These are phyloP conservation scores for Trametes versicolor DNA, from an alignment of 1,284 basidiomycete genomes.

Conservation along the genomic window DNA sequence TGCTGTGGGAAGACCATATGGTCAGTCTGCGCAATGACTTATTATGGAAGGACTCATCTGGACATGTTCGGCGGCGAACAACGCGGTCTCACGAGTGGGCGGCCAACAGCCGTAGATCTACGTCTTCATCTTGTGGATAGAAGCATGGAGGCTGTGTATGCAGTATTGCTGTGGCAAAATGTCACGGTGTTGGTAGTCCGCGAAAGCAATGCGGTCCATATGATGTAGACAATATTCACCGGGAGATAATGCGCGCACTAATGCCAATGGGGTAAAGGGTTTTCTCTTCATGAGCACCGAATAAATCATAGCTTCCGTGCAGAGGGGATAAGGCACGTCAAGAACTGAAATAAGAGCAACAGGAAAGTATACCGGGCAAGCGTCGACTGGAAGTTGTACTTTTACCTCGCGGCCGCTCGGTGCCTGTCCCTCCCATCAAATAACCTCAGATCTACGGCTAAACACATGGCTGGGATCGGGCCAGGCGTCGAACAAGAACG, in stretches of 20 bases:
- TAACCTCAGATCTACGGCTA: neutral
- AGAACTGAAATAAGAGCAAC: too few species aligned
- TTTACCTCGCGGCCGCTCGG: too few species aligned
- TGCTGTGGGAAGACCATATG: neutral
- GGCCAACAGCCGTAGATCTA: neutral
- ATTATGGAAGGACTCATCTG: neutral
- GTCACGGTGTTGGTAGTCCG: neutral
- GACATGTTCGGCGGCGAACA: neutral
- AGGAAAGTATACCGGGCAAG: too few species aligned
- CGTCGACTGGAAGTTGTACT: too few species aligned
- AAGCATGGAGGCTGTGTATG: neutral
- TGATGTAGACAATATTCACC: too few species aligned
- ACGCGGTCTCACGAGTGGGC: neutral
- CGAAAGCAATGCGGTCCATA: too few species aligned
- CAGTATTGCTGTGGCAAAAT: neutral
- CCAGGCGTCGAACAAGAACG: conserved; percentile 6
- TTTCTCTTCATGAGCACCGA: too few species aligned
- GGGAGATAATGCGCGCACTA: too few species aligned
- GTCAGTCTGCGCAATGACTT: neutral
- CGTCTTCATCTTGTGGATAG: neutral
- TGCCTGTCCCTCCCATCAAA: neutral
- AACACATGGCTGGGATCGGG: neutral
- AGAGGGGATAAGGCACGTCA: too few species aligned
- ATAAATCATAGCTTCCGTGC: too few species aligned
- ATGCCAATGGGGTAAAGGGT: too few species aligned